phyloP scores from a whole-genome alignment of 2,329 filamentous ascomycete genomes.

The Blastomyces emzantsi region DNA sequence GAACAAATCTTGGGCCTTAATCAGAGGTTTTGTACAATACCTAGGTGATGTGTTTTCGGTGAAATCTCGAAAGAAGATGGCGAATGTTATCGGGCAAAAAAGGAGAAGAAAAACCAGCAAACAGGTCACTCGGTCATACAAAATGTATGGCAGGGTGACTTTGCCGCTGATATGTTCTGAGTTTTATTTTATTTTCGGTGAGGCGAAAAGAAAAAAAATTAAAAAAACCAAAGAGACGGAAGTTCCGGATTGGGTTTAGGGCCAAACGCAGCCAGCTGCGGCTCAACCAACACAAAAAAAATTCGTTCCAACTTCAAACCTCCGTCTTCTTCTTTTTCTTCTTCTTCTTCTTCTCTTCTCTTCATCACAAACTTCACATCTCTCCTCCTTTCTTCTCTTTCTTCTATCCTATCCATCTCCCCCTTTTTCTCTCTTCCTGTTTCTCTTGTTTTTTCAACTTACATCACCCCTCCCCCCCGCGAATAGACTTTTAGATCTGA shows the following conservation, averaged over 20 bases:
- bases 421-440: not conserved
- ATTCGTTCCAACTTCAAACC: not conserved
- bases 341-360: conserved; percentile 9
- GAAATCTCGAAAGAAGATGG: conserved; percentile 1
- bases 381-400: conserved; percentile 4
- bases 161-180: not conserved
- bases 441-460: conserved; percentile 10
- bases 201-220: not conserved
- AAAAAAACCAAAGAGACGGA: not conserved
- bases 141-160: not conserved
- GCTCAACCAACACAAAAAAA: not conserved
- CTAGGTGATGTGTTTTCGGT: not conserved
- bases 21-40: not conserved
- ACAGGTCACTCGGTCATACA: not conserved
- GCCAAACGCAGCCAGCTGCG: not conserved
- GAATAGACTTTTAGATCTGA: conserved; percentile 12
- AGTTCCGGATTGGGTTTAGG: not conserved
- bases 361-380: not conserved
- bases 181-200: not conserved
- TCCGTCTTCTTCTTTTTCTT: not conserved
- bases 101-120: not conserved
- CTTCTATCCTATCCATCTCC: not conserved
- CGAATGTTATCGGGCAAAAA: not conserved
- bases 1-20: not conserved
- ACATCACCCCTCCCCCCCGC: not conserved